Percentiles rank a stretch among this genome's conserved stretches.
Evolutionary conservation across 352 stramenopile genomes (phyloP).

Genomic region (Phytophthora foliorum): DNA sequence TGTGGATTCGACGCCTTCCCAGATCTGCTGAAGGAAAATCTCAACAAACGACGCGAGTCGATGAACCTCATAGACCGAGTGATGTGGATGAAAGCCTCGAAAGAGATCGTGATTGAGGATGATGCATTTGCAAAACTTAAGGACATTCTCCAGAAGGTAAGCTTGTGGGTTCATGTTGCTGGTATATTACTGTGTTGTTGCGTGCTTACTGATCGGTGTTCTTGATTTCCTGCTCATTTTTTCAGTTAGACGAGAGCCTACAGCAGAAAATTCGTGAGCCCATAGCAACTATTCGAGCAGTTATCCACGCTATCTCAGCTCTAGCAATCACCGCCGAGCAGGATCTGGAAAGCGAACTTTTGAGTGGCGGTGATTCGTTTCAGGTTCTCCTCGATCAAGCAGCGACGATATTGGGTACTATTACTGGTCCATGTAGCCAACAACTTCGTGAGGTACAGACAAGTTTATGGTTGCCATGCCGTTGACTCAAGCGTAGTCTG

Average conservation of each 20-base stretch:
- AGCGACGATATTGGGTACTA: slow-evolving; percentile 13
- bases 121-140: slow-evolving; percentile 30
- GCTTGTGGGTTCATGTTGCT: not conserved
- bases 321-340: slow-evolving; percentile 27
- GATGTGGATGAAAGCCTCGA: slow-evolving; percentile 47
- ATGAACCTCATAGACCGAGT: slow-evolving; percentile 42
- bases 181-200: not conserved
- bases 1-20: slow-evolving; percentile 30
- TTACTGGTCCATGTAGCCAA: not conserved
- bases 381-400: slow-evolving; percentile 41
- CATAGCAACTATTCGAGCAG: slow-evolving; percentile 36
- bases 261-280: slow-evolving; percentile 34
- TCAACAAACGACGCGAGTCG: slow-evolving; percentile 22
- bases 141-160: slow-evolving; percentile 34
- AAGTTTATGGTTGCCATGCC: not conserved
- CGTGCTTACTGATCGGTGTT: not conserved
- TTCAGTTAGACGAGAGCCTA: slow-evolving; percentile 37
- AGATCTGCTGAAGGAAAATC: slow-evolving; percentile 30
- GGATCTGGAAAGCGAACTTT: slow-evolving; percentile 37
- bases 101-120: slow-evolving; percentile 36
- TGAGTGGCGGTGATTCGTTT: slow-evolving; percentile 26
- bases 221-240: not conserved
- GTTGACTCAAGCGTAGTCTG: not conserved
- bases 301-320: slow-evolving; percentile 34
- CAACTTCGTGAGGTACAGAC: slow-evolving; percentile 37